Percentiles rank a stretch among this genome's conserved stretches.
phyloP scores from a whole-genome alignment of 257 asterid species.

The Salvia rosmarinus region DNA sequence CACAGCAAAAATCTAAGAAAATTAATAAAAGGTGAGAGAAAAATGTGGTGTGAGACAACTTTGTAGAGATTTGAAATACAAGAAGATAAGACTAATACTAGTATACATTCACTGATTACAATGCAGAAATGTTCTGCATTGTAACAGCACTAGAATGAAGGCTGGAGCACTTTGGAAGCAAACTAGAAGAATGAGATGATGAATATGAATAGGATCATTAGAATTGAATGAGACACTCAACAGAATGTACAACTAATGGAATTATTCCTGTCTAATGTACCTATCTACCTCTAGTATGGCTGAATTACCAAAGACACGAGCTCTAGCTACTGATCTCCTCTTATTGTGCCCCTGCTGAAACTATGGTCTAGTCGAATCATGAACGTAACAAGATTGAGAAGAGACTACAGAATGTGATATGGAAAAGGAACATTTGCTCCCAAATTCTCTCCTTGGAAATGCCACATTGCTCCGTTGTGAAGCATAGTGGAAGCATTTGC shows the following conservation, averaged over 20 bases:
- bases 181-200: neutral
- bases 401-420: slow-evolving; percentile 23
- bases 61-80: too few relatives aligned
- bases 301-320: neutral
- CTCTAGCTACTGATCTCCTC: neutral
- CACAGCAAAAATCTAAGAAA: too few relatives aligned
- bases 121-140: too few relatives aligned
- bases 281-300: neutral
- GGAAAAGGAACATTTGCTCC: slow-evolving; percentile 9
- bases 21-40: too few relatives aligned
- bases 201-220: too few relatives aligned
- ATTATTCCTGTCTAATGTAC: too few relatives aligned
- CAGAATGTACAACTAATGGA: neutral
- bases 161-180: too few relatives aligned
- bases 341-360: neutral
- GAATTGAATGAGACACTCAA: neutral
- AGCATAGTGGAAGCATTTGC: slow-evolving; percentile 28
- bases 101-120: too few relatives aligned
- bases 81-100: too few relatives aligned
- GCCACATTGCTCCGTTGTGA: slow-evolving; percentile 32
- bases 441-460: slow-evolving; percentile 26
- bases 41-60: too few relatives aligned
- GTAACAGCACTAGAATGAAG: too few relatives aligned
- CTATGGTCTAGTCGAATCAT: neutral
- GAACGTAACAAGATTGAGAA: slow-evolving; percentile 24